Evolutionary conservation across 202 grass and related monocot genomes (phyloP), one percentile per base, ranked within the genome.

Genomic region (Setaria italica): DNA sequence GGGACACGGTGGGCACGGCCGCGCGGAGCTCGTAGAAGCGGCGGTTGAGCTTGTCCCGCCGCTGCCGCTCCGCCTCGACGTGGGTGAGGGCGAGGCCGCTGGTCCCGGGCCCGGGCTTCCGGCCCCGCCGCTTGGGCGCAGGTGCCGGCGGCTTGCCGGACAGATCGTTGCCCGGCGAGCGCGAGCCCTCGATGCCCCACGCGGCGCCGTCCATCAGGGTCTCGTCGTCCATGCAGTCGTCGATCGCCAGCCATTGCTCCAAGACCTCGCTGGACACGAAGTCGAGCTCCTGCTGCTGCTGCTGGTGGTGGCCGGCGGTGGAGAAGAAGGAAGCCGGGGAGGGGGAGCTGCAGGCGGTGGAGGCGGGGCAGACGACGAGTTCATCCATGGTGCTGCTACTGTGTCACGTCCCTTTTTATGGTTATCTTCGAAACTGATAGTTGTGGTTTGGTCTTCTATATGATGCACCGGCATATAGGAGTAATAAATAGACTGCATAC

Each of bases 1-100:
- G n/a, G 11, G 69, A 9, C 69, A 72, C 69, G 2, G n/a, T 48
- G n/a, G 69, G 69, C n/a, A 72, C 69, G 69, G 69, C 43, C 12
- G 70, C 47, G 1, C 70, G 4, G 70, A 73, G 70, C 7, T 73
- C 70, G 46, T 25, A 51, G 70, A 51, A 51, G 13, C 25, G 70
- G 70, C 70, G 70, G 25, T 33, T 32, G 8, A 55, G 47, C 71
- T 20, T 74, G 29, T 54, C 71, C 8, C 71, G 71, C 29, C 71
- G 71, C 71, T 35, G 71, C 29, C 48, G 49, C 71, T 74, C 71
- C 0, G 71, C 71, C 49, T 74, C 71, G 3, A 74, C 71, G 71
- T 74, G 71, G 71, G 8, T 74, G 30, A 54, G 0, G 3, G 2
- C 2, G 12, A 13, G 25, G 45, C 42, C 45, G 13, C 29, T 50